phyloP scores from a whole-genome alignment of 495 filamentous ascomycete genomes.

The Neurospora sp. region DNA sequence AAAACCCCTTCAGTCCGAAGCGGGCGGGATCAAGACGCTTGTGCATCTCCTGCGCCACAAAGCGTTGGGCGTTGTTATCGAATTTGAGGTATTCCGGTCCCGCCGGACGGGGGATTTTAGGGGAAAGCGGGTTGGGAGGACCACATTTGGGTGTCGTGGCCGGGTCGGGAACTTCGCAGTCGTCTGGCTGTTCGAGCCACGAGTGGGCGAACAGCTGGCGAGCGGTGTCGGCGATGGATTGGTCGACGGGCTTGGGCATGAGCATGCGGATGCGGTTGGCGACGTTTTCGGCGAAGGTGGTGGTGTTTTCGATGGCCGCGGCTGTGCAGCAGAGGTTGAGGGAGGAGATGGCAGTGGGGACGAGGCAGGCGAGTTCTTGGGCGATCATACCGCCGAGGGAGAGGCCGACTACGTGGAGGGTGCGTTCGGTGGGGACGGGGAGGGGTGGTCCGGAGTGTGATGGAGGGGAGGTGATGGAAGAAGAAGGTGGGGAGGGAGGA shows the following conservation, averaged over 20 bases:
- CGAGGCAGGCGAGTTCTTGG: constrained; percentile 60
- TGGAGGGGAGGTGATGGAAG: background rate
- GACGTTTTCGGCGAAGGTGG: constrained; percentile 48
- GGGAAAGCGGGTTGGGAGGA: background rate
- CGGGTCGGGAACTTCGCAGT: constrained; percentile 30
- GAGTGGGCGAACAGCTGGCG: constrained; percentile 46
- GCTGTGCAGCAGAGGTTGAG: constrained; percentile 65
- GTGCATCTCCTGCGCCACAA: constrained; percentile 61
- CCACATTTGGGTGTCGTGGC: constrained; percentile 9
- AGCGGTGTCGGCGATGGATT: constrained; percentile 36
- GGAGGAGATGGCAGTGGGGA: constrained; percentile 51
- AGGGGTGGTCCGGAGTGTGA: background rate
- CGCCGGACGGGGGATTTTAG: background rate
- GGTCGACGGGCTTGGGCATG: constrained; percentile 56
- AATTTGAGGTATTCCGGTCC: constrained; percentile 39
- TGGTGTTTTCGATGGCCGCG: constrained; percentile 55
- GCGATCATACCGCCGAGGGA: constrained; percentile 84
- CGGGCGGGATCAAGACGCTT: constrained; percentile 46
- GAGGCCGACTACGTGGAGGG: constrained; percentile 62
- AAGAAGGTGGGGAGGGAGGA: constrained; percentile 1
- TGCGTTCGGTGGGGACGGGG: constrained; percentile 17
- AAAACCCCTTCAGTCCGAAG: constrained; percentile 56
- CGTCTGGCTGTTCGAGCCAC: constrained; percentile 55
- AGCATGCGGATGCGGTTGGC: constrained; percentile 56
- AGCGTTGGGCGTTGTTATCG: constrained; percentile 65